These are phyloP conservation scores for Periglandula ipomoeae DNA, from an alignment of 2,329 filamentous ascomycete species.

Conservation along the genomic window DNA sequence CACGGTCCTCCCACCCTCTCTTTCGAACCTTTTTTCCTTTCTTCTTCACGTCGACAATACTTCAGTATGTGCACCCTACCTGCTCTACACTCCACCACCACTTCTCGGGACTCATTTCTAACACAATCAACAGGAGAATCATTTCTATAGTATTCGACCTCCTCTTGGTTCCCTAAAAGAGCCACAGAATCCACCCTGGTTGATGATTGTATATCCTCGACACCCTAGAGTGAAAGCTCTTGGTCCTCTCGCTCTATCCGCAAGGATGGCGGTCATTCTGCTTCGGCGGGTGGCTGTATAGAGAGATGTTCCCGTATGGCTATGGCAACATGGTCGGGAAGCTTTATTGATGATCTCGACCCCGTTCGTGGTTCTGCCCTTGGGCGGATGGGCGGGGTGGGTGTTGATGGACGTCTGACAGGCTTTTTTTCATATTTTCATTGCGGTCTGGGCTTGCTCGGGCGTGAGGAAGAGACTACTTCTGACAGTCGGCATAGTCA, in stretches of 20 bases:
- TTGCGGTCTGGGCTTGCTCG: conserved; percentile 38
- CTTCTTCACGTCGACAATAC: conserved; percentile 55
- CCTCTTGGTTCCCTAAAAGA: conserved; percentile 87
- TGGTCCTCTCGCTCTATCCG: conserved; percentile 49
- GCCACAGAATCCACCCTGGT: conserved; percentile 92
- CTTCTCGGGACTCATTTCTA: conserved; percentile 10
- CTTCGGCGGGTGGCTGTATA: conserved; percentile 50
- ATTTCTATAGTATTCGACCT: conserved; percentile 97
- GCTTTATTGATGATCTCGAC: conserved; percentile 76
- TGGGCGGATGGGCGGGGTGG: conserved; percentile 70
- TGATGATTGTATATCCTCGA: conserved; percentile 85
- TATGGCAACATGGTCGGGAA: conserved; percentile 8
- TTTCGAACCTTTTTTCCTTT: conserved; percentile 36
- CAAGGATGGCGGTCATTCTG: conserved; percentile 46
- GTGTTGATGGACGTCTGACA: conserved; percentile 87
- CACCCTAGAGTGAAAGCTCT: conserved; percentile 79
- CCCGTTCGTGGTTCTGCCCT: conserved; percentile 61
- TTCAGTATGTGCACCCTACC: conserved; percentile 37
- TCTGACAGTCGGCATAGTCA: too few species aligned
- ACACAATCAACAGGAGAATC: conserved; percentile 56
- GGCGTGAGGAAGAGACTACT: conserved; percentile 40
- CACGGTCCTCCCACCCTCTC: conserved; percentile 13
- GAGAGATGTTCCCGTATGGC: conserved; percentile 47
- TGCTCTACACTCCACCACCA: conserved; percentile 6
- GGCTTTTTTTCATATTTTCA: conserved; percentile 51